Evolutionary conservation across 2,329 filamentous ascomycete genomes (phyloP), one percentile per base, ranked within the genome.

Genomic region (Fusarium multiceps): DNA sequence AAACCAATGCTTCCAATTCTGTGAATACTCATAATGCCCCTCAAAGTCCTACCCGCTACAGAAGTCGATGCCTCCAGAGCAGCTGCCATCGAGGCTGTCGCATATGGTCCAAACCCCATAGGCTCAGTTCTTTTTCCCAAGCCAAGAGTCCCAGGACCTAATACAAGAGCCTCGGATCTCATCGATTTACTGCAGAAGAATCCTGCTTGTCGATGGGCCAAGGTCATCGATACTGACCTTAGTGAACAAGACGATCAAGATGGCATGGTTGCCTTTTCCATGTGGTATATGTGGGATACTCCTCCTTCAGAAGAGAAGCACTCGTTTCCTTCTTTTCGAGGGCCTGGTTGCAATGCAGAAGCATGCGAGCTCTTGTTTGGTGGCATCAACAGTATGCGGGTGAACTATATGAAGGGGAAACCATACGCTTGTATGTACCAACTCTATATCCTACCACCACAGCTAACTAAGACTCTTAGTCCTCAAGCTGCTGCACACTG

Each of bases 401-500:
- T 73, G 40, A 75, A 74, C 56, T 72, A 76, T 21, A 77, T 78
- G 71, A 68, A 71, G 32, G 75, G 71, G 13, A 80, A 78, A 58
- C 72, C 75, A 9, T 78, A 78, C 66, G 70, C 78, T 14, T 81
- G 81, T 82, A 74, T 68, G 80, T 77, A 9, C 18, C 27, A 47
- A 7, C 8, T 11, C 4, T 27, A 18, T 1, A 27, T n/a, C 4
- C 4, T 11, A 23, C 18, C 1, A 23, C n/a, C 10, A 21, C 10
- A 12, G 37, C 32, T 42, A 40, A 42, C 23, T 40, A 13, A 4
- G 11, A 2, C 7, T 7, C 14, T n/a, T 40, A 81, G 80, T 81
- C 55, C 67, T 82, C 4, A 79, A 80, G 48, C 73, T 80, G 3
- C 73, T 82, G 34, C 78, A 81, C 43, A 82, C 80, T 4, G 74